Evolutionary conservation across 257 asterid species (phyloP).

Genomic region (Ligustrum vulgare): DNA sequence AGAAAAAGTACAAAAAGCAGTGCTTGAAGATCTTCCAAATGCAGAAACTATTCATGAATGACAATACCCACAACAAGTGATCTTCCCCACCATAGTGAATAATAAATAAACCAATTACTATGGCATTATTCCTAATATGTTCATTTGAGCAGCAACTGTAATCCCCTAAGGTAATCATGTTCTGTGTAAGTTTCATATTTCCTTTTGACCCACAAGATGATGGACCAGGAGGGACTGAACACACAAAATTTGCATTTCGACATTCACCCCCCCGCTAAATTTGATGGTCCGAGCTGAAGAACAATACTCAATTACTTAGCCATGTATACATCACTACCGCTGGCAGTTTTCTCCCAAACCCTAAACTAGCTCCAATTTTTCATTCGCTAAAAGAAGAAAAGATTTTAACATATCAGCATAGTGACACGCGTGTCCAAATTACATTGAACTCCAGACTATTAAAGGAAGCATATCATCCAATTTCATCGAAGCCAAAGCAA

Average conservation of each 20-base stretch:
- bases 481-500: conserved; percentile 17
- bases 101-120: background rate
- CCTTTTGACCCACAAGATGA: background rate
- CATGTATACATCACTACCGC: background rate
- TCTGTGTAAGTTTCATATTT: background rate
- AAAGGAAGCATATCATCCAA: conserved; percentile 17
- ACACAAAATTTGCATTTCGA: background rate
- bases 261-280: background rate
- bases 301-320: background rate
- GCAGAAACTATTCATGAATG: background rate
- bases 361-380: background rate
- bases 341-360: background rate
- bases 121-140: background rate
- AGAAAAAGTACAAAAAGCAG: background rate
- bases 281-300: background rate
- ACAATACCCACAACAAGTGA: background rate
- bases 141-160: background rate
- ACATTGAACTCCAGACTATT: background rate
- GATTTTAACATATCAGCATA: background rate
- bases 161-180: background rate
- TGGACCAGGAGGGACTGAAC: background rate
- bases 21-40: background rate
- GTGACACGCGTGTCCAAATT: background rate
- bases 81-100: background rate
- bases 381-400: background rate